Percentiles rank a stretch among this genome's conserved stretches.
phyloP scores from a whole-genome alignment of 148 eudicot species.

The Rhododendron vialii region DNA sequence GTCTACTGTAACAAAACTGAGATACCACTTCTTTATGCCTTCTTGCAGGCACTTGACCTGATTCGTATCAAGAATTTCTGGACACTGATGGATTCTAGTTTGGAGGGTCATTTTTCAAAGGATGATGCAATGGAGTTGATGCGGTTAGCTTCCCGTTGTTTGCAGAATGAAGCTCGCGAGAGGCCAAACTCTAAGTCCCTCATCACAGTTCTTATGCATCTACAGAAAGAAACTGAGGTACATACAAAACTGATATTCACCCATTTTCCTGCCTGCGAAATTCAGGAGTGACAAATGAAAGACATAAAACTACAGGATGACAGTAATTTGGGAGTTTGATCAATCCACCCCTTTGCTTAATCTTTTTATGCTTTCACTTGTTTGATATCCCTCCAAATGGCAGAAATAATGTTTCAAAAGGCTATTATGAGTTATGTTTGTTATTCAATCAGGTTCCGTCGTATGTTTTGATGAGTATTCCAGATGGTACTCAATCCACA shows the following conservation, averaged over 20 bases:
- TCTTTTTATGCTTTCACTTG: background rate
- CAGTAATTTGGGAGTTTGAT: background rate
- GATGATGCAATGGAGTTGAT: constrained; percentile 71
- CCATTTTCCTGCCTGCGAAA: background rate
- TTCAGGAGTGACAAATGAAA: background rate
- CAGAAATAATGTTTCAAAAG: background rate
- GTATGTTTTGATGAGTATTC: constrained; percentile 47
- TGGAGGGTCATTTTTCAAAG: constrained; percentile 63
- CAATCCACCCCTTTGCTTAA: background rate
- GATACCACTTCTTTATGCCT: background rate
- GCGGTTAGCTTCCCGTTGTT: constrained; percentile 62
- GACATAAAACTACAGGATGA: background rate
- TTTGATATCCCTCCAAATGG: background rate
- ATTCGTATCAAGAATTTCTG: constrained; percentile 61
- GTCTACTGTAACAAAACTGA: background rate
- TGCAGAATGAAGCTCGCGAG: constrained; percentile 69
- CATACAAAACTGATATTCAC: background rate
- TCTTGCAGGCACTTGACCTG: constrained; percentile 59
- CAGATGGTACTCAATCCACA: constrained; percentile 29
- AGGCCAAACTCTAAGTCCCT: constrained; percentile 67
- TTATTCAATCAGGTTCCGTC: constrained; percentile 52
- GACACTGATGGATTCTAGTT: constrained; percentile 65
- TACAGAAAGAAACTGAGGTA: constrained; percentile 67
- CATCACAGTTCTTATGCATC: constrained; percentile 47
- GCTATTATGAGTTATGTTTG: background rate